A percentile compares a stretch with the other conserved stretches of the same genome.
Evolutionary conservation across 1,284 basidiomycete species (phyloP).

Genomic region (Leccinum brunneo-olivaceum): DNA sequence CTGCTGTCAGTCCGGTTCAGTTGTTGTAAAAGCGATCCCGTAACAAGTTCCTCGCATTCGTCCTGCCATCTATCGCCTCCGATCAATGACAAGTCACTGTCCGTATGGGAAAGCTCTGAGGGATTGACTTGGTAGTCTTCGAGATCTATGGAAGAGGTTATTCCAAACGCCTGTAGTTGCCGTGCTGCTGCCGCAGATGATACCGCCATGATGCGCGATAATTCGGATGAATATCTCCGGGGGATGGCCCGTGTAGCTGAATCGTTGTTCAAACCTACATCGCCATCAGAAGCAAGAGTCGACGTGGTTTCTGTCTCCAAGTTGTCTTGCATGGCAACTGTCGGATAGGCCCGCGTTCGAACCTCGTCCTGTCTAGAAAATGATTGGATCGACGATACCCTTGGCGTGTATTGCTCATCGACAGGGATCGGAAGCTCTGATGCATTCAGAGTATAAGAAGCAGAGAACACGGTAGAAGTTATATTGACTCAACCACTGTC

Average conservation of each 20-base stretch:
- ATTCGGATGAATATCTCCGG: slow-evolving; percentile 28
- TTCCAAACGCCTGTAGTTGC: slow-evolving; percentile 42
- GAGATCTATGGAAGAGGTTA: slow-evolving; percentile 36
- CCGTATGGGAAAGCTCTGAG: slow-evolving; percentile 33
- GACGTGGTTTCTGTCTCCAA: slow-evolving; percentile 12
- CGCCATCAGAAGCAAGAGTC: slow-evolving; percentile 14
- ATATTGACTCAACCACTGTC: slow-evolving; percentile 14
- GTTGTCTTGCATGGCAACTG: neutral
- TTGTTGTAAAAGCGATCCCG: slow-evolving; percentile 47
- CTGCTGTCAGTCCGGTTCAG: slow-evolving; percentile 24
- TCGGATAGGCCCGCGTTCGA: slow-evolving; percentile 1
- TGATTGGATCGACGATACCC: slow-evolving; percentile 7
- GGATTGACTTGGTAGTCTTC: slow-evolving; percentile 15
- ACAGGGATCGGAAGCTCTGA: slow-evolving; percentile 7
- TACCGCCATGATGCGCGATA: slow-evolving; percentile 32
- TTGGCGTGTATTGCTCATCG: slow-evolving; percentile 21
- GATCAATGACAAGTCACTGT: slow-evolving; percentile 47
- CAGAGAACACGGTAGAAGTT: neutral
- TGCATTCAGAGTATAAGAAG: slow-evolving; percentile 10
- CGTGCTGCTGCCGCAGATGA: slow-evolving; percentile 38
- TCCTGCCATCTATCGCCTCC: slow-evolving; percentile 37
- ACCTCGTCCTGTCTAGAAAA: slow-evolving; percentile 7
- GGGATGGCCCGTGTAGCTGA: neutral
- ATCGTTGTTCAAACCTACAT: slow-evolving; percentile 4
- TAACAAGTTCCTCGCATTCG: slow-evolving; percentile 36